These are phyloP conservation scores for Yarrowia galli DNA, from an alignment of 1,139 yeast genomes.

Conservation along the genomic window DNA sequence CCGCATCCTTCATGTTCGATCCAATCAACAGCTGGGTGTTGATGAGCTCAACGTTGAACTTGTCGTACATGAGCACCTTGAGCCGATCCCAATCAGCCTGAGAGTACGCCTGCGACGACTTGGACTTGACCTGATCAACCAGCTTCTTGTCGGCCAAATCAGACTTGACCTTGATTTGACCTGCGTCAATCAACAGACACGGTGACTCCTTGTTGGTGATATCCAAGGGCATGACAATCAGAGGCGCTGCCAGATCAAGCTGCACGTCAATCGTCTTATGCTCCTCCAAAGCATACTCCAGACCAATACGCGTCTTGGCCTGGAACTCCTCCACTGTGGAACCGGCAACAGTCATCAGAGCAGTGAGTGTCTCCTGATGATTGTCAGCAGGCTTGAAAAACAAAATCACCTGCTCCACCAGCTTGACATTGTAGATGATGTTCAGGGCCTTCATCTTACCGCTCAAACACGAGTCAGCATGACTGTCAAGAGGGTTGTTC, in stretches of 20 bases:
- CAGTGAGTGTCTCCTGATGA: constrained; percentile 88
- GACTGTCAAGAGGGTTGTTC: constrained; percentile 79
- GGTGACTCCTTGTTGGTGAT: constrained; percentile 83
- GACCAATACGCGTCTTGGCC: constrained; percentile 86
- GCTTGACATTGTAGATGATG: constrained; percentile 81
- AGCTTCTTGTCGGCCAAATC: constrained; percentile 77
- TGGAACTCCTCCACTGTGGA: constrained; percentile 92
- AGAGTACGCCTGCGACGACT: constrained; percentile 68
- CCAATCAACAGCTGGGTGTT: constrained; percentile 93
- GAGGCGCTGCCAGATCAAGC: constrained; percentile 91
- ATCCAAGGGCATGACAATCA: constrained; percentile 86
- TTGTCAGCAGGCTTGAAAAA: constrained; percentile 89
- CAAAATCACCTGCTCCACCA: constrained; percentile 72
- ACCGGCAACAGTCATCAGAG: constrained; percentile 93
- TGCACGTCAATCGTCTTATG: constrained; percentile 88
- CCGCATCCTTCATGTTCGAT: constrained; percentile 76
- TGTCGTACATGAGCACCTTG: constrained; percentile 86
- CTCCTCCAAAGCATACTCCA: constrained; percentile 91
- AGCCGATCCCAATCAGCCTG: constrained; percentile 75
- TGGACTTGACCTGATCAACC: constrained; percentile 72
- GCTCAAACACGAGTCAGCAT: constrained; percentile 78
- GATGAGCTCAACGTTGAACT: constrained; percentile 74
- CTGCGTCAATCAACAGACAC: constrained; percentile 93
- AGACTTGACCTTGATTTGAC: constrained; percentile 85
- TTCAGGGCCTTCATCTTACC: constrained; percentile 88